Conservation (phyloP, 345 rosid species). For the Tarenaya hassleriana region DNA sequence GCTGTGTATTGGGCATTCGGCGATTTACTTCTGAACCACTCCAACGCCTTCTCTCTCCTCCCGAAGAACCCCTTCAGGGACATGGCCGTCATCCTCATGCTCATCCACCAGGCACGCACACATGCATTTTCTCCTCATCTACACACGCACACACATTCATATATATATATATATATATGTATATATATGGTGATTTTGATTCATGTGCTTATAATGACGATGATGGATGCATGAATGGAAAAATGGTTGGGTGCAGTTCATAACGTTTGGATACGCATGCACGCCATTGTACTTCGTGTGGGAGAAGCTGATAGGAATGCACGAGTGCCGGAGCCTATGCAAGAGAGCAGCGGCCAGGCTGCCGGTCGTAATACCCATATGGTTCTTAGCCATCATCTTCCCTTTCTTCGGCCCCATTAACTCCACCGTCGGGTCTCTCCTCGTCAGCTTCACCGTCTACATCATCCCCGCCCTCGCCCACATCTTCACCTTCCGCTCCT, state of each 20-base stretch:
- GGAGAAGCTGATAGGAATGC: slow-evolving; percentile 98
- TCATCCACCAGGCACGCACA: slow-evolving; percentile 85
- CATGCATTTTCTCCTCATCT: background rate
- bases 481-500: slow-evolving; percentile 78
- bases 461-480: slow-evolving; percentile 94
- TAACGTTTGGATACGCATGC: slow-evolving; percentile 96
- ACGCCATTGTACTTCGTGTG: slow-evolving; percentile 94
- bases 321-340: slow-evolving; percentile 88
- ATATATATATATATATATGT: no score
- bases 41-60: slow-evolving; percentile 91
- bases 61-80: slow-evolving; percentile 67
- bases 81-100: slow-evolving; percentile 91
- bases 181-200: no score
- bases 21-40: slow-evolving; percentile 88
- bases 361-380: slow-evolving; percentile 90
- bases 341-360: slow-evolving; percentile 90
- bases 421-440: slow-evolving; percentile 94
- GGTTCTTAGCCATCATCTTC: slow-evolving; percentile 92
- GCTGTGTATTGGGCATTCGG: slow-evolving; percentile 99
- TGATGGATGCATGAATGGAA: no score
- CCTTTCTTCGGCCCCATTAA: slow-evolving; percentile 98
- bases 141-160: no score
- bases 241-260: slow-evolving; percentile 43
- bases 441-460: slow-evolving; percentile 98
- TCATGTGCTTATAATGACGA: no score